Evolutionary conservation across 208 protist species (phyloP), one percentile per base, ranked within the genome.

Genomic region (Crithidia bombi): DNA sequence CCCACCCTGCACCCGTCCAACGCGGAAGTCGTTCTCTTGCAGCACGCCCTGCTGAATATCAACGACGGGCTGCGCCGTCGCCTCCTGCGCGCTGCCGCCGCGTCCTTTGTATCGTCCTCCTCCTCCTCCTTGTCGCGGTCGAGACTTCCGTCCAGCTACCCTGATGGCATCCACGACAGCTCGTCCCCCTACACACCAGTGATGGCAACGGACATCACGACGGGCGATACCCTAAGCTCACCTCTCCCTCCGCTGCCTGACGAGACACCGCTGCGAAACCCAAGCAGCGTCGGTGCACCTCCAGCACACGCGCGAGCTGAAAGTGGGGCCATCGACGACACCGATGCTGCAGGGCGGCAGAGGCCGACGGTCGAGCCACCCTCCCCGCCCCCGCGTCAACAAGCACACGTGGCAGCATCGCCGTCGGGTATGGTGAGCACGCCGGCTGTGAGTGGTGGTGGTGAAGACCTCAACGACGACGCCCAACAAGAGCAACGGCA

Each of bases 1-100:
- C 32, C 69, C 2, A 23, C 62, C 12, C 50, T 67, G 1, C 84
- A 79, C 55, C 62, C 74, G 9, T 82, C 81, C 36, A 70, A 63
- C 41, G 72, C 74, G 10, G 84, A 86, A 33, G 66, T 85, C 19
- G 32, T 68, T 7, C 65, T 77, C n/a, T 49, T 77, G 23, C 71
- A 77, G 41, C 64, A 77, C 59, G 71, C 71, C n/a, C 49, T 77
- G 14, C 64, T 32, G 28, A 70, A 55, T 49, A 66, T 77, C 57
- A 58, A 77, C 65, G 56, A 65, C 50, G 49, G 51, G 7, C 65
- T 77, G 23, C 71, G 71, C 12, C 65, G 66, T 26, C 71, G 71
- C 32, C 71, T 81, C 3, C 54, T 81, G 35, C 58, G 56, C 43
- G 65, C 76, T 0, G 76, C 76, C 7, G 59, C 72, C 2, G 52